Conservation (phyloP, 2,329 filamentous ascomycete genomes). For the Microsporum canis region DNA sequence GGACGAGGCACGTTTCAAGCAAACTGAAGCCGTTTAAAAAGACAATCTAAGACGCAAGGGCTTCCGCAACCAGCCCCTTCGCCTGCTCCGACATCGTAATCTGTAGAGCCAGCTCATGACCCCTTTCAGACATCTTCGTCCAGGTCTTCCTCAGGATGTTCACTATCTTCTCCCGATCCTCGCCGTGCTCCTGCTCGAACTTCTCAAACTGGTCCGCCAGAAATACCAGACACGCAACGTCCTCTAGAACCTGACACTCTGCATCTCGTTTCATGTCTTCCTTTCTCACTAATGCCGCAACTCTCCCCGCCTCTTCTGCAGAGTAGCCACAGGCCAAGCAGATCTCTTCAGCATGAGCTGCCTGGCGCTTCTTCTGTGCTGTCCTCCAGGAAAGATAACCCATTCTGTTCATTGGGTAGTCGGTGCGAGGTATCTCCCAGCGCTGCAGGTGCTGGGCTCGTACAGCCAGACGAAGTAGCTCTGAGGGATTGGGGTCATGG, state of each 20-base stretch:
- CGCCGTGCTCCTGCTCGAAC: conserved; percentile 54
- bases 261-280: conserved; percentile 49
- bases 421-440: conserved; percentile 68
- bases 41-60: conserved; percentile 31
- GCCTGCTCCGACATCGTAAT: conserved; percentile 55
- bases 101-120: conserved; percentile 52
- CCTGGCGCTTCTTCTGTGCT: conserved; percentile 60
- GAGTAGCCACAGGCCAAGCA: conserved; percentile 43
- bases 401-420: conserved; percentile 60
- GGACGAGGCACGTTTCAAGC: neutral
- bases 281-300: conserved; percentile 66
- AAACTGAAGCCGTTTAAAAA: too few relatives aligned
- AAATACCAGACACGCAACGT: conserved; percentile 79
- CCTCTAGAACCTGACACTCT: conserved; percentile 62
- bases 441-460: conserved; percentile 75
- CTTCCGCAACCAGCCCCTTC: conserved; percentile 51
- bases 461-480: conserved; percentile 60
- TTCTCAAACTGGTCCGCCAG: conserved; percentile 75
- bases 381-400: conserved; percentile 76
- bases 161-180: conserved; percentile 65
- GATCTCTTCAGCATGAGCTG: conserved; percentile 46
- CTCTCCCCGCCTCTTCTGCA: conserved; percentile 46
- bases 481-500: conserved; percentile 51
- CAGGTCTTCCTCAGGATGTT: conserved; percentile 61
- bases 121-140: conserved; percentile 59